These are phyloP conservation scores for Chaetomium olivaceum DNA, from an alignment of 2,329 filamentous ascomycete genomes.

Conservation along the genomic window DNA sequence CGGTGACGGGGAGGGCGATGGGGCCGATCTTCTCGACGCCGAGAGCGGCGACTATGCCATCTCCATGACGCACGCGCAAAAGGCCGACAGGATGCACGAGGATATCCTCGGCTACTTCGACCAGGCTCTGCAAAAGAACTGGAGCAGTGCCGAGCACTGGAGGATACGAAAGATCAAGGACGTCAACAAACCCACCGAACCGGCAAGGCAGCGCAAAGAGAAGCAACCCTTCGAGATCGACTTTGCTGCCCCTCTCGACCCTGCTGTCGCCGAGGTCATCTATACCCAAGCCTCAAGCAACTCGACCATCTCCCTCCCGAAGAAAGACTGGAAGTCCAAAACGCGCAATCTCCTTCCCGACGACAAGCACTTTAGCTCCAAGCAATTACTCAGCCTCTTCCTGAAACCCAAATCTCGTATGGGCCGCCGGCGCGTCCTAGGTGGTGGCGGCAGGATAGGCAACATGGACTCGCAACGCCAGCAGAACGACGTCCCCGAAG, in stretches of 20 bases:
- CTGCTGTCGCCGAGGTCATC: conserved; percentile 70
- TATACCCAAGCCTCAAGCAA: conserved; percentile 81
- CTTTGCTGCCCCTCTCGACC: conserved; percentile 74
- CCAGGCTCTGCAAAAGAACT: conserved; percentile 93
- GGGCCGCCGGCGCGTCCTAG: conserved; percentile 60
- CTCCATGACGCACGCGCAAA: conserved; percentile 69
- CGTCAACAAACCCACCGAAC: conserved; percentile 62
- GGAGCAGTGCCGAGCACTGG: conserved; percentile 98
- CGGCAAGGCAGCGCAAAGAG: conserved; percentile 75
- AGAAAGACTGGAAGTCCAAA: conserved; percentile 94
- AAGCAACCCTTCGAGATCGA: conserved; percentile 97
- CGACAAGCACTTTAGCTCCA: conserved; percentile 97
- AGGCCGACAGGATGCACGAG: conserved; percentile 73
- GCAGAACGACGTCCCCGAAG: conserved; percentile 59
- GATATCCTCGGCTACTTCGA: conserved; percentile 99
- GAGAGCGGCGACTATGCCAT: conserved; percentile 74
- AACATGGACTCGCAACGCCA: conserved; percentile 40
- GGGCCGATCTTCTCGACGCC: conserved; percentile 60
- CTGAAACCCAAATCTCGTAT: conserved; percentile 90
- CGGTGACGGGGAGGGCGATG: conserved; percentile 54
- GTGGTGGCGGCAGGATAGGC: conserved; percentile 48
- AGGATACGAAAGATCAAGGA: conserved; percentile 92
- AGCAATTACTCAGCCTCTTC: conserved; percentile 84
- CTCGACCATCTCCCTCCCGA: conserved; percentile 79
- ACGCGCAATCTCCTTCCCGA: conserved; percentile 90